A percentile compares a stretch with the other conserved stretches of the same genome.
Evolutionary conservation across 2,329 filamentous ascomycete species (phyloP).

Genomic region (Botrytis porri): DNA sequence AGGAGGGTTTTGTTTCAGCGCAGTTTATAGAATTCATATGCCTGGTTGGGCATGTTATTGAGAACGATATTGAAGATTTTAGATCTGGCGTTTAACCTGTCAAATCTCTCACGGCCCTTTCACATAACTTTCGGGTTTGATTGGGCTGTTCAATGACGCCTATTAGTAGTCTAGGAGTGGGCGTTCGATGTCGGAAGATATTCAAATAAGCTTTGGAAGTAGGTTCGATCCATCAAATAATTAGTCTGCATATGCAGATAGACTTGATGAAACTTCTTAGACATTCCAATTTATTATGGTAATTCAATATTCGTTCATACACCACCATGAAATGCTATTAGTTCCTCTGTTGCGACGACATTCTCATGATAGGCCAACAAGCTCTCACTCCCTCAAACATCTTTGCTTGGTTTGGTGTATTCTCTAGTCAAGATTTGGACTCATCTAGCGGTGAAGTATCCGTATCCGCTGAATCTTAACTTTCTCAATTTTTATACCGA

Average conservation of each 20-base stretch:
- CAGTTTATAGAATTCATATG: neutral
- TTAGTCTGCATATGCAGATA: neutral
- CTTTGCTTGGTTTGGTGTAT: neutral
- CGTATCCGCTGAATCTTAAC: neutral
- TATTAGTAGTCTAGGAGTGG: accelerated
- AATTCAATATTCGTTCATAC: no score
- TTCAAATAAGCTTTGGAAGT: neutral
- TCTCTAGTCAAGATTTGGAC: no score
- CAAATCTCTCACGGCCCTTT: neutral
- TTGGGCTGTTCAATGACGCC: neutral
- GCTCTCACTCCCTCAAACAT: neutral
- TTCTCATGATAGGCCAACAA: no score
- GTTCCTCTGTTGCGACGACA: no score
- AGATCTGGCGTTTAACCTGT: neutral
- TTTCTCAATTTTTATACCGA: neutral
- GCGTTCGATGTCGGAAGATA: neutral
- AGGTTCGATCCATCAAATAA: neutral
- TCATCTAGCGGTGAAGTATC: neutral
- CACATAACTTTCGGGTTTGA: neutral
- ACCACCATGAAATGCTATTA: no score
- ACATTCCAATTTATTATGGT: no score
- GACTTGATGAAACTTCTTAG: neutral
- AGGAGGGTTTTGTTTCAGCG: neutral
- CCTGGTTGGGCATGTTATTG: neutral
- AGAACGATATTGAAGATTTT: neutral